phyloP scores from a whole-genome alignment of 495 filamentous ascomycete genomes.

The Haplographium delicatum region DNA sequence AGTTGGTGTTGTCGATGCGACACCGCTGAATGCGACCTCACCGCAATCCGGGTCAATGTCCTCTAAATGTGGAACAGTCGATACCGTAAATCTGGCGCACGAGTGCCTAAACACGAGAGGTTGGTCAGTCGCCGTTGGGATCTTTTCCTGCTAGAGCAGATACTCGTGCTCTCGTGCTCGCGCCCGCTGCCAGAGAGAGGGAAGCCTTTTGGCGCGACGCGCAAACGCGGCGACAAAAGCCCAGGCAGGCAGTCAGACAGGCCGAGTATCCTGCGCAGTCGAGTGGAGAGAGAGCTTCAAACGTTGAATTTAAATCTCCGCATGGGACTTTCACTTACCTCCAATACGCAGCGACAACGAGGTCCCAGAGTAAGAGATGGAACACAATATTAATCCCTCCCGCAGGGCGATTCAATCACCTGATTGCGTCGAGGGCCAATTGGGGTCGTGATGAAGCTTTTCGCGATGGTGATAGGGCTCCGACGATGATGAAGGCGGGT shows the following conservation, averaged over 20 bases:
- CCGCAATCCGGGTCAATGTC: background rate
- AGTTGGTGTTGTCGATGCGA: background rate
- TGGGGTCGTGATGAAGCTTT: constrained; percentile 12
- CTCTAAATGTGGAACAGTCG: constrained; percentile 5
- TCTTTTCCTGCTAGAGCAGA: constrained; percentile 5
- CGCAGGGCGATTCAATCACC: constrained; percentile 24
- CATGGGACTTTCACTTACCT: constrained; percentile 17
- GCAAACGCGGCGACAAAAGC: constrained; percentile 10
- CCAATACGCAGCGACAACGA: constrained; percentile 15
- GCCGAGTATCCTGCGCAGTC: too few relatives aligned
- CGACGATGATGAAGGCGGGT: constrained; percentile 8
- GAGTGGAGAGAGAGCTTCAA: constrained; percentile 4
- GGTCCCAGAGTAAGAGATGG: background rate
- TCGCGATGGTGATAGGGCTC: constrained; percentile 23
- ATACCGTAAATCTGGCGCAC: background rate
- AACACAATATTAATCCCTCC: constrained; percentile 19
- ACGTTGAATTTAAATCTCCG: constrained; percentile 15
- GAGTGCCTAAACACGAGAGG: background rate
- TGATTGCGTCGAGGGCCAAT: constrained; percentile 23
- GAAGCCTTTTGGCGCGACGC: constrained; percentile 14
- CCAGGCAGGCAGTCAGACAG: background rate
- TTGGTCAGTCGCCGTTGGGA: too few relatives aligned
- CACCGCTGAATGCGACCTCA: background rate
- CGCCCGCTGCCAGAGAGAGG: background rate
- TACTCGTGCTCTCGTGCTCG: background rate